Evolutionary conservation across 1,139 yeast genomes (phyloP), one percentile per base, ranked within the genome.

Genomic region (Lodderomyces orthopsilosis): DNA sequence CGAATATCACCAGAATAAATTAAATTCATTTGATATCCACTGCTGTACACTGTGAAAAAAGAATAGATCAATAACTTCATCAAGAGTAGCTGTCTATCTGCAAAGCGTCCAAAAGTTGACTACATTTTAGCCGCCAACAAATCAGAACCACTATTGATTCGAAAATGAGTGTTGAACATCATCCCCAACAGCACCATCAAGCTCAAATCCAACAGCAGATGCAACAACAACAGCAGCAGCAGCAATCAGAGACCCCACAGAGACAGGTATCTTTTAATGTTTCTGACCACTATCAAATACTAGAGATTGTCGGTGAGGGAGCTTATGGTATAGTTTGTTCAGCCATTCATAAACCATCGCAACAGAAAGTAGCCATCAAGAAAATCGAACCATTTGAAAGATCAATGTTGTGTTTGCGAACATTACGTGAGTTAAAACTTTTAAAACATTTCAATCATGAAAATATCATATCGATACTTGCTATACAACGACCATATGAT

Each of bases 281-380:
- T 9, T 62, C 70, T 3, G 52, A 48, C 27, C 58, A 65, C 37
- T 58, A 75, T 66, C 55, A 78, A 48, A 54, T 79, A 54, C 46
- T 66, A 48, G 50, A 78, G 45, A 58, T 77, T 60, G 50, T 74
- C 4, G 77, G 77, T 3, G 68, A 66, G 46, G 78, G 78, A 1
- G 75, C 77, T 1, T 73, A 72, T 47, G 78, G 78, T 1, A 58
- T 68, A 1, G 78, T 73, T 2, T 68, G 73, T 43, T 57, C 62
- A 18, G 77, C 76, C 1, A 54, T 59, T 12, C 74, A 73, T 46
- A 57, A 55, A 37, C 71, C 75, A 1, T 65, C 74, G 1, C 62
- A 65, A 2, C 63, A 59, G 14, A 56, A 58, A 37, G 77, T 73
- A 6, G 78, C 78, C 6, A 70, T 73, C 41, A 71, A 71, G 50